Base-by-base conservation (phyloP, 805 yeast genomes). In the Priceomyces fermenticarens region DNA sequence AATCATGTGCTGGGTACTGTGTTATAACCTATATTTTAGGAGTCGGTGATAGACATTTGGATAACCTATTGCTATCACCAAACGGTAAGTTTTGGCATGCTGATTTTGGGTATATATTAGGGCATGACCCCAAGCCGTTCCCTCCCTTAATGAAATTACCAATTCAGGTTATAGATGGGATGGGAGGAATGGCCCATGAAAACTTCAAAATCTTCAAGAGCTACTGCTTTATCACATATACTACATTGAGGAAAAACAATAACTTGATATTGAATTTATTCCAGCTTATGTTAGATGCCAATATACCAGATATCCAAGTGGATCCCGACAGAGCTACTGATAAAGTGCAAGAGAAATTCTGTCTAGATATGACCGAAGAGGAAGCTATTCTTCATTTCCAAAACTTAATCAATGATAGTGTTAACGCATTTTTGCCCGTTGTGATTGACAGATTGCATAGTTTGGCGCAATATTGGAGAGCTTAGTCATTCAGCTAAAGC, bases 121-220 rank as follows among this genome's bases (percentile, higher is more conserved):
- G 99, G 0, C 83, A 90, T 39, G 99, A 93, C 60, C 99, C 99
- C 2, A 93, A 93, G 60, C 98, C 98, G 10, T 93, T 93, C 65
- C 98, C 99, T 10, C 99, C 99, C 1, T 73, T 91, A 65, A 93
- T 93, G 97, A 93, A 93, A 57, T 68, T 93, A 30, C 99, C 99
- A 0, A 93, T 93, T 32, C 99, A 93, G 62, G 85, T 93, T 12
- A 86, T 93, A 32, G 99, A 93, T 49, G 98, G 97, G 0, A 93
- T 93, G 88, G 99, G 99, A 2, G 99, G 98, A 1, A 76, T 88
- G 38, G 75, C 77, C 46, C 88, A 91, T 38, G 85, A 84, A 32
- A 90, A 91, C 59, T 93, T 87, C 61, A 81, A 82, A 47, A 79
- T 85, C 47, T 93, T 93, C 65, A 78, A 95, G 54, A 87, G 88